These are phyloP conservation scores for Colletotrichum caudatum DNA, from an alignment of 2,329 filamentous ascomycete species.

Conservation along the genomic window DNA sequence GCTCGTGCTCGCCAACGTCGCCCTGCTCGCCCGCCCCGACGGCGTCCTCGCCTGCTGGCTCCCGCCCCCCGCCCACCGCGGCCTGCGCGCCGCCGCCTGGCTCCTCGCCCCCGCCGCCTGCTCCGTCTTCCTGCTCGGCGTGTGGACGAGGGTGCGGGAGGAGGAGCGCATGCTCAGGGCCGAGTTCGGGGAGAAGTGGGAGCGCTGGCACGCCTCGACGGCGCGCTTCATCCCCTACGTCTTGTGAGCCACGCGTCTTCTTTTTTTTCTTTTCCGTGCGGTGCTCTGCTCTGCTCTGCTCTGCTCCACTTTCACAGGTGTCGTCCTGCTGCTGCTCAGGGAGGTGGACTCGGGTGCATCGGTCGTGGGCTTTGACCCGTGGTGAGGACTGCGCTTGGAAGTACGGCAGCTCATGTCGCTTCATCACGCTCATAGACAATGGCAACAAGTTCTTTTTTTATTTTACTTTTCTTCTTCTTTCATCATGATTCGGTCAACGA, in stretches of 20 bases:
- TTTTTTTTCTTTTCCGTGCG: background rate
- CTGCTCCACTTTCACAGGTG: too few species aligned
- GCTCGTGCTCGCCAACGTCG: conserved; percentile 49
- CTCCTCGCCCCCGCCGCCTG: conserved; percentile 30
- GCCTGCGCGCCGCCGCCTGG: conserved; percentile 28
- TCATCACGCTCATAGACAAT: background rate
- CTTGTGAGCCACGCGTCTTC: conserved; percentile 47
- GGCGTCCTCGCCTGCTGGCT: conserved; percentile 56
- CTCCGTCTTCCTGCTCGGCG: conserved; percentile 42
- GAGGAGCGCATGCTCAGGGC: conserved; percentile 63
- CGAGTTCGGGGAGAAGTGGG: conserved; percentile 62
- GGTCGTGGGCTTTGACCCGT: background rate
- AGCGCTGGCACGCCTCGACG: conserved; percentile 60
- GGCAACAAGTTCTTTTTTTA: background rate
- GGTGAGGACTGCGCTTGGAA: background rate
- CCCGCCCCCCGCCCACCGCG: conserved; percentile 43
- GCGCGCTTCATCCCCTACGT: conserved; percentile 61
- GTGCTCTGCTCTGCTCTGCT: too few species aligned
- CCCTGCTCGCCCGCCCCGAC: conserved; percentile 54
- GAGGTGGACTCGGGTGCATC: background rate
- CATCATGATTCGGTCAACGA: too few species aligned
- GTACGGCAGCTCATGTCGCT: background rate
- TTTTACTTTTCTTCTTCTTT: too few species aligned
- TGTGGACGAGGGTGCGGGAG: conserved; percentile 56
- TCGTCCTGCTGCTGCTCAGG: too few species aligned